Evolutionary conservation across 1,139 yeast genomes (phyloP), one percentile per base, ranked within the genome.

Genomic region (Protomyces lactucae-debilis): DNA sequence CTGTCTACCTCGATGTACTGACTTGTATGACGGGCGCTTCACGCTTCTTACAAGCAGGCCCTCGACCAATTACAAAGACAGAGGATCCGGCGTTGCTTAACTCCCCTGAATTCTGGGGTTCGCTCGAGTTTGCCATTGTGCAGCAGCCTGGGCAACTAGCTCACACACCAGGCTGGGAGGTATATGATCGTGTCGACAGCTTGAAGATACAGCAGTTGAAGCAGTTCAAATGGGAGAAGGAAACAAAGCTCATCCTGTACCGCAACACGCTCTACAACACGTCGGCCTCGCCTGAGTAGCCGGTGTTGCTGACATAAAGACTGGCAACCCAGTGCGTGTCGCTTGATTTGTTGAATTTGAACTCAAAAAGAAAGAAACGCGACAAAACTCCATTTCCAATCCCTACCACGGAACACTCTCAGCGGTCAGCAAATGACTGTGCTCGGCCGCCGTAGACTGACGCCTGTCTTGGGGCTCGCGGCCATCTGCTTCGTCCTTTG

Each of bases 11-110:
- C 76, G 96, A 88, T 71, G 86, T 86, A 1, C 84, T 88, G 0
- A 81, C 95, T 1, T 88, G 96, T 72, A 90, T 90, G 95, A 83
- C 92, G 0, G 99, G 99, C 6, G 86, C 86, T 5, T 83, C 91
- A 3, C 78, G 84, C 65, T 92, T 92, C 74, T 86, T 86, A 1
- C 86, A 88, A 71, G 10, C 35, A 14, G 45, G 36, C 70, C 85
- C 14, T 79, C 80, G 66, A 73, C 89, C 73, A 96, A 91, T 74
- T 14, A 40, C 21, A 18, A 89, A 87, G 72, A 83, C 55, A 32
- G 64, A 60, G 51, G 59, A 60, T 45, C 28, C 5, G 28, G 18
- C 21, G 51, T 16, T 45, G 25, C 37, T 60, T 45, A 8, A 16
- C 5, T 23, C 39, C 12, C 35, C 36, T 12, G 59, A 25, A 21